Base-by-base conservation (phyloP, 2,329 filamentous ascomycete species). In the Epichloe sp. region DNA sequence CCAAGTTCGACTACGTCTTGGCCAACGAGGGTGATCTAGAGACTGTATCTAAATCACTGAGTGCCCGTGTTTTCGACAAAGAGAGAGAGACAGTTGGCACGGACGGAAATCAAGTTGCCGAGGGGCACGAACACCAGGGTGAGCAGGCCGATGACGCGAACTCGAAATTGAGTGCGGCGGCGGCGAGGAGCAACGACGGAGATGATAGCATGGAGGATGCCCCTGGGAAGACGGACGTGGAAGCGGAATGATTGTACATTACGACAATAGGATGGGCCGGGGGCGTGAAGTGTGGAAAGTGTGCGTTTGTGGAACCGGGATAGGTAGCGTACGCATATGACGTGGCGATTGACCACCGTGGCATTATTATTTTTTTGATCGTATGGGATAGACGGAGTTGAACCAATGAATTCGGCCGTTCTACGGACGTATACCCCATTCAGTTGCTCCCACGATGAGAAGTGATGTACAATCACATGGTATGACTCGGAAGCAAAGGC, bases 1-100 rank as follows among this genome's bases (percentile, higher is more conserved):
- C 51, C 15, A 63, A 59, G 26, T 68, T 67, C 44, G 53, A 62
- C 54, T 59, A 51, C 1, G 49, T 52, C 23, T 47, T 70, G 34
- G 35, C 55, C 49, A 59, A 64, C 35, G 62, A 62, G 2, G 60
- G 61, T n/a, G 45, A 38, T 19, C 10, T 44, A 17, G 51, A 48
- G 2, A 26, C 31, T 2, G 15, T 17, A 15, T 54, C 56, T 21
- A 56, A 58, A 12, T 44, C 49, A 5, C 48, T 70, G 4, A 51
- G 53, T 3, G 56, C 57, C 6, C 66, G 59, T 49, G 58, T 69
- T 17, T 69, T 62, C 34, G 54, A 55, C 26, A 54, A 51, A 49
- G 42, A 14, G 54, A 31, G 8, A 4, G 26, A 31, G 3, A 53
- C 12, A 4, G 23, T n/a, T 17, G 19, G 17, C 26, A 38, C 5